Base-by-base conservation (phyloP, 345 rosid species). In the Schrenkiella parvula region DNA sequence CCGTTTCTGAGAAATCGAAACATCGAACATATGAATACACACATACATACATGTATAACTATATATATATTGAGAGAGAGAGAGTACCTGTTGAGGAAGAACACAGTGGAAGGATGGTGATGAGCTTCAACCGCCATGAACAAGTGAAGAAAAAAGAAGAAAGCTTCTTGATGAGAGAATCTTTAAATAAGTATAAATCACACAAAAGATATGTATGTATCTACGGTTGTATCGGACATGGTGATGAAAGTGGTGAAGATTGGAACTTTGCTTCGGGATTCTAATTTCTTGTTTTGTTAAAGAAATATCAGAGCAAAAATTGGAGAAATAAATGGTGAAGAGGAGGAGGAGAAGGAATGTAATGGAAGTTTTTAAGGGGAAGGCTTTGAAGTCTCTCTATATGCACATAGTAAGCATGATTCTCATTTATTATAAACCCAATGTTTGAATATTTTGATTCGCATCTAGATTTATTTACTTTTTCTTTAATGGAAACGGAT, bases 41-140 rank as follows among this genome's bases (percentile, higher is more conserved):
- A 42, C 28, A 37, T n/a, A n/a, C 5, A 18, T 1, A 37, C 3
- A 23, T 4, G 51, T 28, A n/a, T 6, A 29, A n/a, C n/a, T 29
- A 43, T 5, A 18, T 18, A 6, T 8, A 18, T 4, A 22, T 11
- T 47, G 35, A 28, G 19, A 41, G 9, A 19, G 38, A 15, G 47
- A 50, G 15, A 29, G 50, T 51, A 88, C 93, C 87, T 89, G 85
- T 89, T 86, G 62, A 91, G 81, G 66, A 91, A 84, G 61, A 91
- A 89, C 70, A 84, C 59, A 69, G 90, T 91, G 1, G 93, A 87
- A 61, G 91, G 95, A 61, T 89, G 93, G 77, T 91, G 90, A 69
- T 86, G 95, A 84, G 95, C 88, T 80, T 91, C 95, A 71, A 91
- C 88, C 43, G 97, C 97, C 97, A 91, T 91, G 80, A 52, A 53